phyloP scores from a whole-genome alignment of 257 asterid genomes.

The Salvia splendens region DNA sequence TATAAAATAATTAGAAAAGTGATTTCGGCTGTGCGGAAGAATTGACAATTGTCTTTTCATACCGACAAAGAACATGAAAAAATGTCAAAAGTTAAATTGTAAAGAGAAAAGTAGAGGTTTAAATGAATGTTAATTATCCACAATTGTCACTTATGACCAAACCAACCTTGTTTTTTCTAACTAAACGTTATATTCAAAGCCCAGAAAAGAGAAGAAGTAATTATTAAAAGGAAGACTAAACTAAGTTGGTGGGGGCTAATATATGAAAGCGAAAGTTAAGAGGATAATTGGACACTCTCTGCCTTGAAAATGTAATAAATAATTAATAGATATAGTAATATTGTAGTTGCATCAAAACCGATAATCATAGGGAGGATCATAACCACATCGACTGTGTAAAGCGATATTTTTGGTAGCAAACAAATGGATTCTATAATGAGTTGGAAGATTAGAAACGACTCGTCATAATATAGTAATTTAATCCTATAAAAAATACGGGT shows the following conservation, averaged over 20 bases:
- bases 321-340: too few relatives aligned
- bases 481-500: too few relatives aligned
- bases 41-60: background rate
- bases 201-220: background rate
- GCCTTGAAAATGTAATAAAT: background rate
- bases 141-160: slow-evolving; percentile 20
- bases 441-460: too few relatives aligned
- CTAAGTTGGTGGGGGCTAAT: slow-evolving; percentile 27
- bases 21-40: background rate
- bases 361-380: too few relatives aligned
- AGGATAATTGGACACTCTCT: slow-evolving; percentile 30
- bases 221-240: background rate
- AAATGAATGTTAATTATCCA: slow-evolving; percentile 13
- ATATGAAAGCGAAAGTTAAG: slow-evolving; percentile 9
- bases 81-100: background rate
- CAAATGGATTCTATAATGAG: too few relatives aligned
- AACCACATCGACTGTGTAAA: too few relatives aligned
- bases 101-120: background rate
- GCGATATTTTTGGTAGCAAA: too few relatives aligned
- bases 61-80: too few relatives aligned
- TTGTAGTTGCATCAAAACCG: too few relatives aligned
- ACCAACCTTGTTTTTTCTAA: slow-evolving; percentile 11
- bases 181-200: background rate
- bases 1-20: background rate
- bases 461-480: too few relatives aligned